Percentiles rank a stretch among this genome's conserved stretches.
Evolutionary conservation across 2,329 filamentous ascomycete species (phyloP).

Genomic region (Fusarium pseudonygamai): DNA sequence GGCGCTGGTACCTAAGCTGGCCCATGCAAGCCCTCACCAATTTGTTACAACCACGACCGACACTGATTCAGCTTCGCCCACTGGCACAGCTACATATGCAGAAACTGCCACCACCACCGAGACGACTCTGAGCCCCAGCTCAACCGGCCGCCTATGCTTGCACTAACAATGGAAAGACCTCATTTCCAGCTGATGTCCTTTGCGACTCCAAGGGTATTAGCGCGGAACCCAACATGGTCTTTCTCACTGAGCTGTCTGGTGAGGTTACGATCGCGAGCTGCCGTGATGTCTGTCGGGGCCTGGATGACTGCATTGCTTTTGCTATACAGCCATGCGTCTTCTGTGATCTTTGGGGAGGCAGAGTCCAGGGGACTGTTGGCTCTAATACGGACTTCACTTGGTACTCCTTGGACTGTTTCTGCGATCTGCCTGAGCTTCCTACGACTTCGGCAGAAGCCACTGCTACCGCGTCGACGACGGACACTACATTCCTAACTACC

Average conservation of each 20-base stretch:
- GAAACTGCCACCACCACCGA: accelerated
- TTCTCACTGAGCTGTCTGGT: background rate
- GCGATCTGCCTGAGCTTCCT: accelerated
- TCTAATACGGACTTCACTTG: accelerated
- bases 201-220: background rate
- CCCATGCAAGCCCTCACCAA: accelerated
- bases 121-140: accelerated
- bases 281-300: accelerated
- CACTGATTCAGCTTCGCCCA: too few relatives aligned
- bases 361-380: accelerated
- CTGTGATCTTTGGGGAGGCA: background rate
- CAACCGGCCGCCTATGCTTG: background rate
- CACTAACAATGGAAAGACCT: background rate
- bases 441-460: accelerated
- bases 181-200: background rate
- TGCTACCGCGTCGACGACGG: background rate
- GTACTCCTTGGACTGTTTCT: background rate
- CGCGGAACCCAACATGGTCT: accelerated
- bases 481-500: too few relatives aligned
- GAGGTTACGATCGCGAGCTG: accelerated
- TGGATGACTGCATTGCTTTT: background rate
- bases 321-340: background rate
- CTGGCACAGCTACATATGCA: too few relatives aligned
- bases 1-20: accelerated
- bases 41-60: background rate